Evolutionary conservation across 768 basidiomycete species (phyloP).

Genomic region (Pleurotus giganteus): DNA sequence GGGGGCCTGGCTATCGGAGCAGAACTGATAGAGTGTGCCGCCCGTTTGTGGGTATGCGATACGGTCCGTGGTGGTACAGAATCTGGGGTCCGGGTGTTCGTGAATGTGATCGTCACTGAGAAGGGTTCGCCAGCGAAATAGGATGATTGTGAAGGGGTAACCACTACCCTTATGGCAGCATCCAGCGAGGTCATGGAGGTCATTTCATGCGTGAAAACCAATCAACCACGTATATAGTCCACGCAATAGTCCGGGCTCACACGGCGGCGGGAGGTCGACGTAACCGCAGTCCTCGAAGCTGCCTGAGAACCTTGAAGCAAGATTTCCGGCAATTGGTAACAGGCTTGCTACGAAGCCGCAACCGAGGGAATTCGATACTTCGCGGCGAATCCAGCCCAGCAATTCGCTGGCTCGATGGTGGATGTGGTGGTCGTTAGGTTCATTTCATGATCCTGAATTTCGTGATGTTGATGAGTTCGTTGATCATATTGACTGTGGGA

Average conservation of each 20-base stretch:
- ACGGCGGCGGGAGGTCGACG: neutral
- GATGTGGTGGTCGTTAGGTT: too few relatives aligned
- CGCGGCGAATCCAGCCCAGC: too few relatives aligned
- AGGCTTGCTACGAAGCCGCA: too few relatives aligned
- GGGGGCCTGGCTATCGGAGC: constrained; percentile 80
- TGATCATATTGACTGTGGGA: too few relatives aligned
- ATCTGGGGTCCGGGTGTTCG: constrained; percentile 68
- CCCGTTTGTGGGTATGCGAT: constrained; percentile 56
- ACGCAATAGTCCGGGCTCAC: neutral
- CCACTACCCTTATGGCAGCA: constrained; percentile 62
- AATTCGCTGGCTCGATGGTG: too few relatives aligned
- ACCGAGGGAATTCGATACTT: too few relatives aligned
- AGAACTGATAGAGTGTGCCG: constrained; percentile 79
- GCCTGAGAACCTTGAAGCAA: neutral
- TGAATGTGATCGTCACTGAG: constrained; percentile 81
- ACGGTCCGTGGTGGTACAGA: constrained; percentile 28
- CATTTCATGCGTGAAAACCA: neutral
- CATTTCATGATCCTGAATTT: too few relatives aligned
- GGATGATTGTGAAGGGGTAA: constrained; percentile 79
- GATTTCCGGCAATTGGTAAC: too few relatives aligned
- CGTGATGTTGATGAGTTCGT: too few relatives aligned
- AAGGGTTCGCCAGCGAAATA: constrained; percentile 94
- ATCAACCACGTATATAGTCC: neutral
- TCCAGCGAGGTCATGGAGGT: constrained; percentile 23
- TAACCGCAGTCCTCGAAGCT: neutral